Base-by-base conservation (phyloP, 2,329 filamentous ascomycete species). In the Ophiostoma ips region DNA sequence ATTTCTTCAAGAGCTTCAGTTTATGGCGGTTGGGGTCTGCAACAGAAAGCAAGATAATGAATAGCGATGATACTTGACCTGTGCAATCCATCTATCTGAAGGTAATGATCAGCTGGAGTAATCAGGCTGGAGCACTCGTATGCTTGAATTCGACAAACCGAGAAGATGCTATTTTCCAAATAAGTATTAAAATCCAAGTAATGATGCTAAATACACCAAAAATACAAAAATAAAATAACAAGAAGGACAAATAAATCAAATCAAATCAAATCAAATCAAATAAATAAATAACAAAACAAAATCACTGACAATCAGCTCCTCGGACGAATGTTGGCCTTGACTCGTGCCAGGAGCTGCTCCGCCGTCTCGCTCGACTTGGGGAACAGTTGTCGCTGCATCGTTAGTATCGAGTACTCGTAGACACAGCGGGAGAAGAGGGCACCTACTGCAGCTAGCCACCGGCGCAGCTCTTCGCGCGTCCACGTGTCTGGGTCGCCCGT, bases 401-500 rank as follows among this genome's bases (percentile, higher is more conserved):
- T 45, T 34, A 45, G 43, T 31, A 11, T 7, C n/a, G 15, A 36
- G 15, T 36, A 13, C 5, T 13, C 11, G 35, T 16, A 11, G 5
- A 35, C 18, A 43, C 24, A 21, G 9, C 13, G 35, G 16, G 13
- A 3, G 31, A 46, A 12, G 37, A 50, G 24, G 15, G 8, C 33
- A 71, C 83, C 66, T 75, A 95, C 90, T 59, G 76, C 77, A 43
- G 79, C 78, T 47, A 96, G 70, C 88, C 89, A 96, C 60, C 81
- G 72, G 54, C 79, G 74, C 65, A 94, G 71, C 60, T 96, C 87
- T 45, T 87, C 82, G 51, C 74, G 71, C 0, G 86, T 87, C 90
- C 90, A 96, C 10, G 61, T 63, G 37, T 71, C 68, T 37, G 69
- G 78, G 69, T 87, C 75, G 53, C 88, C 88, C 28, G 71, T 85